Percentiles rank a stretch among this genome's conserved stretches.
phyloP scores from a whole-genome alignment of 768 basidiomycete genomes.

The Cyclocybe cylindracea region DNA sequence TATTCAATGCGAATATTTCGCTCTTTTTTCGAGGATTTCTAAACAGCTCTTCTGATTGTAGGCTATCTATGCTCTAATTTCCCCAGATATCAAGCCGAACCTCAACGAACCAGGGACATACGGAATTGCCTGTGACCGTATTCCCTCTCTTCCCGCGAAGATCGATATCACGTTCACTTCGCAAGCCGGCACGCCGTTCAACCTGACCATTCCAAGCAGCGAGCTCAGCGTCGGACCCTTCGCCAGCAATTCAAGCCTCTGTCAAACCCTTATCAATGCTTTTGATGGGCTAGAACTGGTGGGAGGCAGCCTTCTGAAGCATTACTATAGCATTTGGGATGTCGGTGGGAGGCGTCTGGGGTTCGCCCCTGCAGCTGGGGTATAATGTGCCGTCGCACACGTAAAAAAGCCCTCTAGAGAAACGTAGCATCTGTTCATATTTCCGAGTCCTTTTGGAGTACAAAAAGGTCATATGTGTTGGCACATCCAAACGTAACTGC shows the following conservation, averaged over 20 bases:
- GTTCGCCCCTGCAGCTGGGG: slow-evolving; percentile 45
- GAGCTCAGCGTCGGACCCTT: slow-evolving; percentile 63
- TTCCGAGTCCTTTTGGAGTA: no score
- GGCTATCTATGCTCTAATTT: slow-evolving; percentile 60
- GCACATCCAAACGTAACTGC: no score
- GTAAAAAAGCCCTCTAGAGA: neutral
- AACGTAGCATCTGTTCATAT: no score
- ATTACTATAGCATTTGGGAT: slow-evolving; percentile 63
- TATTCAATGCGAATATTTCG: neutral
- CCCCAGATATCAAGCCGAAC: slow-evolving; percentile 55
- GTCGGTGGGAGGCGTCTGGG: slow-evolving; percentile 49
- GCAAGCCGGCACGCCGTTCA: slow-evolving; percentile 48
- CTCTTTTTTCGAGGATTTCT: neutral
- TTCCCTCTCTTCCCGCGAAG: slow-evolving; percentile 46
- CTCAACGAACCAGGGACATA: slow-evolving; percentile 53
- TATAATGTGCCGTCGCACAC: slow-evolving; percentile 9
- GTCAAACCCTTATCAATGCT: slow-evolving; percentile 63
- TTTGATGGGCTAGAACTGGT: slow-evolving; percentile 52
- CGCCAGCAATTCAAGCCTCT: slow-evolving; percentile 44
- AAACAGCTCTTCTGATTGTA: slow-evolving; percentile 19
- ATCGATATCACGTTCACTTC: slow-evolving; percentile 58
- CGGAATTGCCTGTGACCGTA: slow-evolving; percentile 51
- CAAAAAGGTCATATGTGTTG: no score
- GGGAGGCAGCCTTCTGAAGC: slow-evolving; percentile 58
- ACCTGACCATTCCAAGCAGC: slow-evolving; percentile 56